These are phyloP conservation scores for Xylariaceae sp. DNA, from an alignment of 2,329 filamentous ascomycete genomes.

Conservation along the genomic window DNA sequence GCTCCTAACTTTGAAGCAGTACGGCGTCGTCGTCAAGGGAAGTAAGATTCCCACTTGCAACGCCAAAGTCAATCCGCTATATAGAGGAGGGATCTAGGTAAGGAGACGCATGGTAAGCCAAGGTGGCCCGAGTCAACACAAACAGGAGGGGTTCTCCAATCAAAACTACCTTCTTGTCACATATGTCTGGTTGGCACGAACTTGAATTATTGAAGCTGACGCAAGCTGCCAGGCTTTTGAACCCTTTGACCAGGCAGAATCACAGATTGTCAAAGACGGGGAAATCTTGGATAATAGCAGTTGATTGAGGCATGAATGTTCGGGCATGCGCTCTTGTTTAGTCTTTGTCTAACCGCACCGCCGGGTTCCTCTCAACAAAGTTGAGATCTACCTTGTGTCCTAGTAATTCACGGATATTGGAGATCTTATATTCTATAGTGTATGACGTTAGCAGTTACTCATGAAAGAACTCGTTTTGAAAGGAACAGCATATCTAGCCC, in stretches of 20 bases:
- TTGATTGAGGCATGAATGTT: background rate
- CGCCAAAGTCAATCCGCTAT: no score
- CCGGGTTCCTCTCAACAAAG: conserved; percentile 10
- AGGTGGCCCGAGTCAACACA: background rate
- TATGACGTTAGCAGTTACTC: background rate
- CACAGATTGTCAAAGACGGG: background rate
- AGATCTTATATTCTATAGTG: conserved; percentile 10
- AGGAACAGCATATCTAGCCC: background rate
- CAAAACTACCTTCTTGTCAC: background rate
- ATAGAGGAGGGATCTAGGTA: no score
- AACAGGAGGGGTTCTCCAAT: background rate
- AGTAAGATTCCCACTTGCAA: no score
- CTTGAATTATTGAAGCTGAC: background rate
- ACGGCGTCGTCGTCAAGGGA: no score
- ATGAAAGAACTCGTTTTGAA: background rate
- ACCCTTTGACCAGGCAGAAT: background rate
- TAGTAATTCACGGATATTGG: conserved; percentile 12
- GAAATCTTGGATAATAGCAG: background rate
- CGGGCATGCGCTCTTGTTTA: background rate
- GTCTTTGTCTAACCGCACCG: conserved; percentile 11
- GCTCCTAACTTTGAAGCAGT: no score
- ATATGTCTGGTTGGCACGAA: background rate
- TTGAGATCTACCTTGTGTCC: conserved; percentile 21
- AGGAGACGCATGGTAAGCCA: background rate
- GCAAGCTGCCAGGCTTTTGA: background rate